Percentiles rank a stretch among this genome's conserved stretches.
phyloP scores from a whole-genome alignment of 2,329 filamentous ascomycete species.

The Fusarium ramigenum region DNA sequence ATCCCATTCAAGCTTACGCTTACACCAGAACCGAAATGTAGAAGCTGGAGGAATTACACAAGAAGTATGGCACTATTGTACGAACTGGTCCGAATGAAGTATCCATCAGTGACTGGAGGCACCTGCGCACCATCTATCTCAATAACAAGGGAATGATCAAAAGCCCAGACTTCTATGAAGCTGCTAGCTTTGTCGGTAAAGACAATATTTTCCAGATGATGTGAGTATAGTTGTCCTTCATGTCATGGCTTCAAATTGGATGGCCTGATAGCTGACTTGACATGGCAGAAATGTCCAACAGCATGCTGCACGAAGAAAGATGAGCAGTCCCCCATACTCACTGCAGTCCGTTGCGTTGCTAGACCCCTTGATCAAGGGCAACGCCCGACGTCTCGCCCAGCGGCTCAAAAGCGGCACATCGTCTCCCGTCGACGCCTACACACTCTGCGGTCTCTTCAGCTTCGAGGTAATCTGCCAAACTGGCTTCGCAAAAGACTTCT shows the following conservation, averaged over 20 bases:
- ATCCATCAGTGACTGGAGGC: background rate
- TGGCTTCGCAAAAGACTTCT: background rate
- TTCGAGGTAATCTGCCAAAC: background rate
- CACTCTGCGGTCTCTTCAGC: background rate
- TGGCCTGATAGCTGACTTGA: background rate
- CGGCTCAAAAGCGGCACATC: rapidly evolving
- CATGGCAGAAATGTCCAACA: background rate
- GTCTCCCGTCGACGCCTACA: background rate
- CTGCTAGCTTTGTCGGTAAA: background rate
- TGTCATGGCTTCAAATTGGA: no score
- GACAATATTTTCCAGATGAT: background rate
- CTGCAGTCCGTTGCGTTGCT: background rate
- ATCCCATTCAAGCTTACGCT: no score
- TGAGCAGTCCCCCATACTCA: background rate
- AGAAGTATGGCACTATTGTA: background rate
- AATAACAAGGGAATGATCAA: background rate
- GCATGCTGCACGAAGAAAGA: background rate
- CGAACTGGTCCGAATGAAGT: background rate
- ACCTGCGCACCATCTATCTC: background rate
- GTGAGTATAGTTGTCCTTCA: background rate
- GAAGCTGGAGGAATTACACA: background rate
- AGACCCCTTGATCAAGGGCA: rapidly evolving
- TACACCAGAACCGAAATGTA: background rate
- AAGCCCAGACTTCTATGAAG: background rate
- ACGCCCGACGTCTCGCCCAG: background rate